phyloP scores from a whole-genome alignment of 352 stramenopile genomes.

The Globisporangium megalacanthum region DNA sequence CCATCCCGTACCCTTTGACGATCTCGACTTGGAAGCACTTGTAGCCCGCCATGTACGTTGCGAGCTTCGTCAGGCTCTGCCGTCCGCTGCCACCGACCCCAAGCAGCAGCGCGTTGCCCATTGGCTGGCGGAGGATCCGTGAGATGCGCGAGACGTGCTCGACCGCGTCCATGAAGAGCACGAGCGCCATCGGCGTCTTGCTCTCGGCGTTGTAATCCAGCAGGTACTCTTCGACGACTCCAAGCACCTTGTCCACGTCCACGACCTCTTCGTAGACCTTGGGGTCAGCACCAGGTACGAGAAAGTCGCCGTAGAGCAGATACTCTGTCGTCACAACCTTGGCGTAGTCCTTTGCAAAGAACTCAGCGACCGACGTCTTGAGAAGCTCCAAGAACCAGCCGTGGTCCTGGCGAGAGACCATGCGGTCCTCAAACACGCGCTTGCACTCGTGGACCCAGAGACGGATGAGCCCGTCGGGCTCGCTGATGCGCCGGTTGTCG shows the following conservation, averaged over 20 bases:
- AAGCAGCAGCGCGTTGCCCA: constrained; percentile 89
- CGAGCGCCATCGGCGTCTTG: constrained; percentile 88
- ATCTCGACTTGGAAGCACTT: constrained; percentile 95
- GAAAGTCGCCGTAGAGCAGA: constrained; percentile 75
- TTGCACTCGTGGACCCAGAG: constrained; percentile 93
- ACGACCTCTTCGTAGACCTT: constrained; percentile 87
- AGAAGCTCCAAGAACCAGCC: constrained; percentile 86
- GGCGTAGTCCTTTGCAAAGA: constrained; percentile 81
- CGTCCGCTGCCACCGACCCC: constrained; percentile 91
- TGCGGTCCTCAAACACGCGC: constrained; percentile 93
- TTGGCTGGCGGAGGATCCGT: constrained; percentile 74
- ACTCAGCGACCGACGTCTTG: constrained; percentile 52
- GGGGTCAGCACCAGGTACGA: constrained; percentile 75
- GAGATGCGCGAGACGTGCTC: constrained; percentile 84
- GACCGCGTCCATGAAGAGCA: constrained; percentile 85
- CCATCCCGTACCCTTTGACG: constrained; percentile 90
- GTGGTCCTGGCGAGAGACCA: constrained; percentile 89
- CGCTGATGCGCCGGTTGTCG: constrained; percentile 62
- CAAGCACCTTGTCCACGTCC: constrained; percentile 80
- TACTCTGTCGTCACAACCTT: constrained; percentile 72
- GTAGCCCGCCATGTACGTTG: constrained; percentile 92
- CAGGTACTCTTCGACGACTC: constrained; percentile 86
- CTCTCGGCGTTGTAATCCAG: constrained; percentile 90
- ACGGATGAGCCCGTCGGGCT: constrained; percentile 64
- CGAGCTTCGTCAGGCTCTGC: constrained; percentile 90